Conservation (phyloP, 139 green algal genomes). For the Closterium sp. region DNA sequence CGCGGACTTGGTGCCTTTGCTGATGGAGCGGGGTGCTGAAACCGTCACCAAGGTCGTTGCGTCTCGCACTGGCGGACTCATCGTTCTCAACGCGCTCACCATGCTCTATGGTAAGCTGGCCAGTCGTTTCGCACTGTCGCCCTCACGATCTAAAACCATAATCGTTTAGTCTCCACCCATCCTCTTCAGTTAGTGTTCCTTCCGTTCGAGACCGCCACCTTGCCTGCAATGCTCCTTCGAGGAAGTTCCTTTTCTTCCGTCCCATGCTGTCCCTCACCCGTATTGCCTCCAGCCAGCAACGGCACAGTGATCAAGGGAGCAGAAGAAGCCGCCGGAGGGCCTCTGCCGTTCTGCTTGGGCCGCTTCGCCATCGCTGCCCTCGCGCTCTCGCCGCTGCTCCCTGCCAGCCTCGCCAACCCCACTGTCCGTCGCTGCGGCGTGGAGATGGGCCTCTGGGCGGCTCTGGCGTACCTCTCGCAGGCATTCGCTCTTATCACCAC, state of each 20-base stretch:
- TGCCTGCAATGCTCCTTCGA: too few relatives aligned
- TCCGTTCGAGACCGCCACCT: too few relatives aligned
- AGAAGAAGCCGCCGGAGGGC: conserved; percentile 21
- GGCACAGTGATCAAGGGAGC: conserved; percentile 41
- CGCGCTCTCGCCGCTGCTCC: conserved; percentile 23
- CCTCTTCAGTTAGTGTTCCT: too few relatives aligned
- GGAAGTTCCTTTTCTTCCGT: background rate
- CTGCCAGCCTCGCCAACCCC: background rate
- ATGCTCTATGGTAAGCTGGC: background rate
- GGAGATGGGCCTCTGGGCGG: conserved; percentile 34
- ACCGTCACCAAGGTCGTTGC: background rate
- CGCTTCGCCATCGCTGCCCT: conserved; percentile 39
- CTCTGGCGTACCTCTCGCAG: conserved; percentile 57
- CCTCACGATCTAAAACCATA: too few relatives aligned
- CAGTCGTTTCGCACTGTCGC: too few relatives aligned
- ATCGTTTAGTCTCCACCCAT: too few relatives aligned
- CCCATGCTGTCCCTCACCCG: background rate
- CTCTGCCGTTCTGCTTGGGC: conserved; percentile 16
- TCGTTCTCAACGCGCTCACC: background rate
- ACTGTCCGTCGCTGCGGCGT: background rate
- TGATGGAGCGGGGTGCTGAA: background rate
- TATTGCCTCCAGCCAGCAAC: conserved; percentile 26
- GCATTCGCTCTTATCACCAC: conserved; percentile 64
- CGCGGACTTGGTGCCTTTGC: too few relatives aligned
- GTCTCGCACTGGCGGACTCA: background rate